Percentiles rank a stretch among this genome's conserved stretches.
Conservation (phyloP, 768 basidiomycete genomes). For the Mrakia hoshinonis region DNA sequence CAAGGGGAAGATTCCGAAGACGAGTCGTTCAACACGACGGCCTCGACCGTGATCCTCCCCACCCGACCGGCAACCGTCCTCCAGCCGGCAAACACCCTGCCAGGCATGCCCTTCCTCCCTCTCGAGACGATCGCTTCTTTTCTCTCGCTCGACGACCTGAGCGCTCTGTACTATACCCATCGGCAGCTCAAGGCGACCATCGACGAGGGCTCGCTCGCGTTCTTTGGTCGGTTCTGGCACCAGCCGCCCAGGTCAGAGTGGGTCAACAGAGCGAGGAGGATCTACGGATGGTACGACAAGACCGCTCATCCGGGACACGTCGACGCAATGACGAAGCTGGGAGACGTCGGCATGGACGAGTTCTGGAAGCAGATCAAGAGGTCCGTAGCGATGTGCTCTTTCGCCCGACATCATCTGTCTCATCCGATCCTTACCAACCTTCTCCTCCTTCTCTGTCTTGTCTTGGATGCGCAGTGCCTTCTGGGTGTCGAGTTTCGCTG, state of each 20-base stretch:
- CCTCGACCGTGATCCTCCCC: not conserved
- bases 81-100: not conserved
- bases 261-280: not conserved
- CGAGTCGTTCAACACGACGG: not conserved
- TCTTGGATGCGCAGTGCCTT: not conserved
- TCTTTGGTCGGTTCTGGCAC: conserved; percentile 7
- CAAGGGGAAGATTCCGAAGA: conserved; percentile 7
- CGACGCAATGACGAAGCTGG: not conserved
- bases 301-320: too few species aligned
- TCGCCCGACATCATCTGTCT: not conserved
- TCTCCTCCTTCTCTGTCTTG: not conserved
- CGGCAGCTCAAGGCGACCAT: not conserved
- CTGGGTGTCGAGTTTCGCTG: conserved; percentile 1
- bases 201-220: not conserved
- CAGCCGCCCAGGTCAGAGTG: not conserved
- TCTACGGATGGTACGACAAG: not conserved
- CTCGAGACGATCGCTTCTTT: not conserved
- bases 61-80: not conserved
- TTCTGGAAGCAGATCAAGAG: conserved; percentile 8
- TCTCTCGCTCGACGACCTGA: conserved; percentile 1
- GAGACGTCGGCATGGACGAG: conserved; percentile 10
- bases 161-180: not conserved
- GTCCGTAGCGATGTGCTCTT: not conserved
- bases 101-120: not conserved
- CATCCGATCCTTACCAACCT: not conserved